phyloP scores from a whole-genome alignment of 1,284 basidiomycete genomes.

The Apiotrichum montevideense region DNA sequence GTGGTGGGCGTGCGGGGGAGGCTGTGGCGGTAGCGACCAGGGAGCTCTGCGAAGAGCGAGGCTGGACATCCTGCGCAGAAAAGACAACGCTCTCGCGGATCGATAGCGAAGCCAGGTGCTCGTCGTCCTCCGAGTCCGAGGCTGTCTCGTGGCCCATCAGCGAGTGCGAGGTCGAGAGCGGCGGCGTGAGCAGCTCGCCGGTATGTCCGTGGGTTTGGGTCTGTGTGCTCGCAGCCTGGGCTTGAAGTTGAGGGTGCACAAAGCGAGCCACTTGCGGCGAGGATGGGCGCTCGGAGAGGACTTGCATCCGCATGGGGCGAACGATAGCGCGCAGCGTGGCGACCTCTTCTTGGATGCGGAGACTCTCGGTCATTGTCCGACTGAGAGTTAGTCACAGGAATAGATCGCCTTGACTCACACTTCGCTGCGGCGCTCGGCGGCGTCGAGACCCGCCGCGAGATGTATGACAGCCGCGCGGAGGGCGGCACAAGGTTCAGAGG shows the following conservation, averaged over 20 bases:
- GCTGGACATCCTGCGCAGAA: conserved; percentile 9
- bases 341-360: conserved; percentile 69
- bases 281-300: conserved; percentile 9
- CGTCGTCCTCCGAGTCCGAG: conserved; percentile 7
- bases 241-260: neutral
- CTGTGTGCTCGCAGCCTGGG: neutral
- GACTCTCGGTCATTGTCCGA: conserved; percentile 57
- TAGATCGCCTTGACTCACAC: conserved; percentile 19
- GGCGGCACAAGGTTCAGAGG: conserved; percentile 3
- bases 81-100: conserved; percentile 24
- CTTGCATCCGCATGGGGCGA: conserved; percentile 67
- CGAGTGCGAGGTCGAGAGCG: conserved; percentile 3
- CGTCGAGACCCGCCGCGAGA: conserved; percentile 31
- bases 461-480: conserved; percentile 25
- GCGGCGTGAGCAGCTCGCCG: conserved; percentile 6
- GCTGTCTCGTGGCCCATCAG: neutral
- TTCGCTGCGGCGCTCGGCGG: conserved; percentile 32
- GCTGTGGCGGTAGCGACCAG: conserved; percentile 10
- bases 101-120: neutral
- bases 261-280: conserved; percentile 8
- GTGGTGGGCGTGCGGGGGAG: neutral
- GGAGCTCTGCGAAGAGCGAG: conserved; percentile 6
- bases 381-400: conserved; percentile 7
- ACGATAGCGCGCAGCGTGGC: conserved; percentile 64
- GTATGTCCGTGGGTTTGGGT: neutral